These are phyloP conservation scores for Boletus vinaceobasis DNA, from an alignment of 768 basidiomycete species.

Conservation along the genomic window DNA sequence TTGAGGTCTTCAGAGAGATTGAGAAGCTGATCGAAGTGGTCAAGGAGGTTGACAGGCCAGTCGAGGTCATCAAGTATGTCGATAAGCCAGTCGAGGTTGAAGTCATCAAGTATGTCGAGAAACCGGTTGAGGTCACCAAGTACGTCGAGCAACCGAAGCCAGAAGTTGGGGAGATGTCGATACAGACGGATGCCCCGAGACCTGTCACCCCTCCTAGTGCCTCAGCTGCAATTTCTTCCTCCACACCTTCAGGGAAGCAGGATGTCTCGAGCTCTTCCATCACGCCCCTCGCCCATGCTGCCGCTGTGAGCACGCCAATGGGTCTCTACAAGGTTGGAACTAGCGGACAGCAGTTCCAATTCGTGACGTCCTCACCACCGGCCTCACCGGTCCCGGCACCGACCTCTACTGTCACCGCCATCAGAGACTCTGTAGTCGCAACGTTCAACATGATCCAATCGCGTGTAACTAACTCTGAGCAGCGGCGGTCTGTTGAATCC, in stretches of 20 bases:
- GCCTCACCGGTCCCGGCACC: conserved; percentile 24
- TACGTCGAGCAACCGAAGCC: conserved; percentile 47
- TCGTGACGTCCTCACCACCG: conserved; percentile 48
- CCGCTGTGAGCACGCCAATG: conserved; percentile 31
- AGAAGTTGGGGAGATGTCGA: conserved; percentile 69
- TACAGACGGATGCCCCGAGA: conserved; percentile 66
- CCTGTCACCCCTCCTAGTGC: conserved; percentile 33
- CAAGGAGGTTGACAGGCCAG: conserved; percentile 19
- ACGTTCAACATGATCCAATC: conserved; percentile 44
- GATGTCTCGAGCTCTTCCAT: conserved; percentile 29
- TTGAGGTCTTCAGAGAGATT: conserved; percentile 19
- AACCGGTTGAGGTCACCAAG: conserved; percentile 33
- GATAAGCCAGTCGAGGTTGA: conserved; percentile 25
- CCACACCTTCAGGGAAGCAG: conserved; percentile 24
- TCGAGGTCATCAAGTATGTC: conserved; percentile 24
- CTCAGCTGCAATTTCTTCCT: conserved; percentile 23
- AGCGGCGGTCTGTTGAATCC: conserved; percentile 72
- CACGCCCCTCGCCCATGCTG: conserved; percentile 34
- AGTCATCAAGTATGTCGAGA: conserved; percentile 29
- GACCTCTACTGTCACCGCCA: conserved; percentile 36
- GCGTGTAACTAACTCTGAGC: conserved; percentile 54
- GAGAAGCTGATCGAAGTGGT: conserved; percentile 26
- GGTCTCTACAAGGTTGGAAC: conserved; percentile 58
- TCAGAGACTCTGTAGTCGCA: conserved; percentile 51
- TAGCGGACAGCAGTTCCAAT: conserved; percentile 58